A percentile compares a stretch with the other conserved stretches of the same genome.
Evolutionary conservation across 2,329 filamentous ascomycete species (phyloP).

Genomic region (Talaromyces sp.): DNA sequence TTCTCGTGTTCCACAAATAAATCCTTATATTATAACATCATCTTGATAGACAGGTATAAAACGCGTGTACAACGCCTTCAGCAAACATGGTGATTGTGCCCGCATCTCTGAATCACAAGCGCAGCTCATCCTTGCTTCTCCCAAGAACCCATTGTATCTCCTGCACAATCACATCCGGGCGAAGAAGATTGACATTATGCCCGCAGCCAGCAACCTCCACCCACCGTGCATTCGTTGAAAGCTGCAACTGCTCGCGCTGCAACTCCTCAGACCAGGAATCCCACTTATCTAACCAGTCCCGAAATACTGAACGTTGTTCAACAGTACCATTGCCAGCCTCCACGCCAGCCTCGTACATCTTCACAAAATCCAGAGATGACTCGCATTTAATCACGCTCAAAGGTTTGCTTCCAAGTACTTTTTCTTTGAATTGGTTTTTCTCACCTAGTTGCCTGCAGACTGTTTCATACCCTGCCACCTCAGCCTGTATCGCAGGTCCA

Average conservation of each 20-base stretch:
- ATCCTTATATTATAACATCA: neutral
- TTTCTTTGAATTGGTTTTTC: slow-evolving; percentile 32
- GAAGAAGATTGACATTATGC: slow-evolving; percentile 37
- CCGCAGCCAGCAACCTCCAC: slow-evolving; percentile 35
- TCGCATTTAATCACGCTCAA: slow-evolving; percentile 38
- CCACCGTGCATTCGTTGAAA: slow-evolving; percentile 31
- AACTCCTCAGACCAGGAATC: slow-evolving; percentile 26
- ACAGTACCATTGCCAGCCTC: slow-evolving; percentile 33
- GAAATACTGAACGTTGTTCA: slow-evolving; percentile 29
- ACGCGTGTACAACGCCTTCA: neutral
- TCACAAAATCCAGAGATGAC: slow-evolving; percentile 30
- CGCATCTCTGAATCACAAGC: neutral
- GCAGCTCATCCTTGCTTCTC: neutral
- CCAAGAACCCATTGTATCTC: slow-evolving; percentile 35
- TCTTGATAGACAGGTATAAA: neutral
- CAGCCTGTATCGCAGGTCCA: slow-evolving; percentile 22
- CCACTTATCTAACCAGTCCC: slow-evolving; percentile 31
- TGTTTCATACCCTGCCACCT: slow-evolving; percentile 23
- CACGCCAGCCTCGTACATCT: slow-evolving; percentile 33
- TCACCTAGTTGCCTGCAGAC: slow-evolving; percentile 28
- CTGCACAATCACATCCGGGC: slow-evolving; percentile 36
- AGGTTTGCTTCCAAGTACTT: slow-evolving; percentile 29
- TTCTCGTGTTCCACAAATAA: too few species aligned
- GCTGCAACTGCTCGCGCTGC: slow-evolving; percentile 31
- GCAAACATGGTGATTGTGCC: neutral